A percentile compares a stretch with the other conserved stretches of the same genome.
These are phyloP conservation scores for Arachis stenosperma DNA, from an alignment of 306 rosid genomes.

Conservation along the genomic window DNA sequence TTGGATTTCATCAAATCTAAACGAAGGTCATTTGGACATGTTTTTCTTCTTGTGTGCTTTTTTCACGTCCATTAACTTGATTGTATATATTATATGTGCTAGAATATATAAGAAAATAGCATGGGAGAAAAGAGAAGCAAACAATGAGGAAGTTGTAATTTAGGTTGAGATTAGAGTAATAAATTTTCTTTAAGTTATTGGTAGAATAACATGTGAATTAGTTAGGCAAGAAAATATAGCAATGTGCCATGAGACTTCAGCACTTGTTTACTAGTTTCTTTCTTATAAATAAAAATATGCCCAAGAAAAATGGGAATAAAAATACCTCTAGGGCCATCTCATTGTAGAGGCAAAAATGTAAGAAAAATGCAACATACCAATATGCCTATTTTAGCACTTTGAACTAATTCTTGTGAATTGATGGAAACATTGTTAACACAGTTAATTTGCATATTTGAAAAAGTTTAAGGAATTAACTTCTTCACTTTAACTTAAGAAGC, in stretches of 20 bases:
- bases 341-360: too few species aligned
- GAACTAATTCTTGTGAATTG: too few species aligned
- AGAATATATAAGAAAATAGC: conserved; percentile 44
- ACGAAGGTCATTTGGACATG: conserved; percentile 64
- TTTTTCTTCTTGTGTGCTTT: conserved; percentile 60
- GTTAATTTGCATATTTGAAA: too few species aligned
- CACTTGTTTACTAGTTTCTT: too few species aligned
- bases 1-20: conserved; percentile 67
- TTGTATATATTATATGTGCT: conserved; percentile 49
- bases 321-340: too few species aligned
- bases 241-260: too few species aligned
- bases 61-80: conserved; percentile 51
- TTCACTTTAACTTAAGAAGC: not conserved
- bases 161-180: conserved; percentile 2
- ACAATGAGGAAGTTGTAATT: conserved; percentile 33
- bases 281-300: too few species aligned
- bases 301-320: too few species aligned
- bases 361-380: too few species aligned
- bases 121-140: conserved; percentile 39
- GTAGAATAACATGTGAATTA: not conserved
- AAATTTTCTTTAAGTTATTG: not conserved
- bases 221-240: not conserved
- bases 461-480: too few species aligned
- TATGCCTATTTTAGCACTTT: too few species aligned
- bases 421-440: too few species aligned